Percentiles rank a stretch among this genome's conserved stretches.
Conservation (phyloP, 352 stramenopile species). For the Halophytophthora polymorphica region DNA sequence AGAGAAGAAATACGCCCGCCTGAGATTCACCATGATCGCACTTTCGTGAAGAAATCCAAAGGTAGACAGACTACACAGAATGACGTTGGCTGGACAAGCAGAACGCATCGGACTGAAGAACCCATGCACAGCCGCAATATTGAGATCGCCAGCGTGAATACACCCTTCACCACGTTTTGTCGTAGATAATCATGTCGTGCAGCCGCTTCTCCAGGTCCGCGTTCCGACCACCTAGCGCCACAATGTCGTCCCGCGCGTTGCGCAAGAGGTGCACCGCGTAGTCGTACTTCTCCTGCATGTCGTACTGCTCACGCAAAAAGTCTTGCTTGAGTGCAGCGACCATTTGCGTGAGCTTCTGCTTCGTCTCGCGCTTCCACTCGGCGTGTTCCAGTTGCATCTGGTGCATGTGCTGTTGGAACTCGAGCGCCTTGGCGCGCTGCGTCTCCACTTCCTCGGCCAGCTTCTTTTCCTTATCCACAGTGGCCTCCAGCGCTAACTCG, state of each 20-base stretch:
- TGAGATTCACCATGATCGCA: not conserved
- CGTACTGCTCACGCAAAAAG: conserved; percentile 42
- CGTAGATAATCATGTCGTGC: conserved; percentile 29
- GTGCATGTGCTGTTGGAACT: conserved; percentile 60
- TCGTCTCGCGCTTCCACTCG: conserved; percentile 51
- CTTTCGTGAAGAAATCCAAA: too few relatives aligned
- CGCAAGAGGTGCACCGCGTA: conserved; percentile 49
- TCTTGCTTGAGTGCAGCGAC: conserved; percentile 48
- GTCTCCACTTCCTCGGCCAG: conserved; percentile 68
- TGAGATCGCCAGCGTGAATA: not conserved
- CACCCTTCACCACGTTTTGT: conserved; percentile 30
- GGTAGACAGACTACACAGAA: too few relatives aligned
- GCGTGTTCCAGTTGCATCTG: conserved; percentile 50
- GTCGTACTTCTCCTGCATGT: conserved; percentile 50
- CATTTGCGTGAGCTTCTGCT: conserved; percentile 43
- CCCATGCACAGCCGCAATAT: too few relatives aligned
- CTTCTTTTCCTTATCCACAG: conserved; percentile 77
- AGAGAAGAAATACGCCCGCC: too few relatives aligned
- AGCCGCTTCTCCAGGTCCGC: conserved; percentile 50
- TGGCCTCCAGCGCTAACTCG: conserved; percentile 39
- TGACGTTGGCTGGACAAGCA: not conserved
- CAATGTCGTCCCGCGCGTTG: conserved; percentile 63
- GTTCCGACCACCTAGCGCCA: conserved; percentile 50
- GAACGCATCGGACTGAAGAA: not conserved
- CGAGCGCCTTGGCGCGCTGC: conserved; percentile 43